phyloP scores from a whole-genome alignment of 257 asterid species.

The Ophiorrhiza pumila region DNA sequence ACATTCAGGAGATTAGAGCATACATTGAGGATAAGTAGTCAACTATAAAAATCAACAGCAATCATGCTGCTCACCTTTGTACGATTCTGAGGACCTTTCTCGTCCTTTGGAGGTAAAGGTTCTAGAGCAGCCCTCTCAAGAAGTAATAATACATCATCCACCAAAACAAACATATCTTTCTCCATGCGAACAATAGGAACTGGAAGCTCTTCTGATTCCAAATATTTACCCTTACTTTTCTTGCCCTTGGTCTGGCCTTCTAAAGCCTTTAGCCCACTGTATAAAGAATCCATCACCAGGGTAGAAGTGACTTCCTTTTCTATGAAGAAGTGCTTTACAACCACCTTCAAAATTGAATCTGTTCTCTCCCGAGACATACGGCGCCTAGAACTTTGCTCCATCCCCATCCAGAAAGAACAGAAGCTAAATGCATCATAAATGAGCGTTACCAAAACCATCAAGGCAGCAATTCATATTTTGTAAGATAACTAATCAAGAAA shows the following conservation, averaged over 20 bases:
- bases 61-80: conserved; percentile 54
- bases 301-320: conserved; percentile 98
- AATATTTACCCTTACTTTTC: conserved; percentile 51
- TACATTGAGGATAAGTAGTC: neutral
- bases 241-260: conserved; percentile 70
- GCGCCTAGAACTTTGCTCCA: conserved; percentile 62
- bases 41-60: neutral
- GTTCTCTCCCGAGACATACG: conserved; percentile 73
- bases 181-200: conserved; percentile 64
- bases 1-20: neutral
- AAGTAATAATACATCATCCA: conserved; percentile 75
- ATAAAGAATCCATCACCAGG: conserved; percentile 90
- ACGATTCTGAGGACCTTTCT: conserved; percentile 94
- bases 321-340: conserved; percentile 81
- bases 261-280: conserved; percentile 90
- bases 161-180: conserved; percentile 68
- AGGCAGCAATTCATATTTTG: neutral
- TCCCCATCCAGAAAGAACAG: conserved; percentile 75
- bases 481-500: neutral
- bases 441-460: conserved; percentile 18
- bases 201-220: conserved; percentile 53
- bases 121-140: conserved; percentile 89
- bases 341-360: conserved; percentile 69
- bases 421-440: conserved; percentile 52
- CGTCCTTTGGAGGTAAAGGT: conserved; percentile 94